Evolutionary conservation across 2,329 filamentous ascomycete species (phyloP), one percentile per base, ranked within the genome.

Genomic region (Neodidymelliopsis sp.): DNA sequence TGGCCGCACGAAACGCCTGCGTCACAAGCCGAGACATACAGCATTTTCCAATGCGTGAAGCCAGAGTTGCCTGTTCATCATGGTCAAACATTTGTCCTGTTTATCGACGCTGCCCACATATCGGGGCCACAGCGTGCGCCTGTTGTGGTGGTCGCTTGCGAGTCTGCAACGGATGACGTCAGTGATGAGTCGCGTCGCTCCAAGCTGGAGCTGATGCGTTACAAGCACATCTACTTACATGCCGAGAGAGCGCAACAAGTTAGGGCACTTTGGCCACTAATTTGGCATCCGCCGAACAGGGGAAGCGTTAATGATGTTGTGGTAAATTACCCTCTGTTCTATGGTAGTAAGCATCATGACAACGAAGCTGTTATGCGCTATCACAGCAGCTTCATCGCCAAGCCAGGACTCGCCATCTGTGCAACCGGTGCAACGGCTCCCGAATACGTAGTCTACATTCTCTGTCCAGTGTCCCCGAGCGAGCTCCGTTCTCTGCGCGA

Each of bases 1-100:
- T 54, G 46, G 45, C 46, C 45, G 10, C 31, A 38, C 31, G 31
- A 30, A 25, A 37, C 37, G 13, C 46, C 46, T 22, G 46, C 46
- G 6, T 49, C 46, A 13, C 38, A 49, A 33, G 38, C 38, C 16
- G 38, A 49, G 20, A 38, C 38, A 1, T 49, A 49, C 37, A 37
- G 13, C 16, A 35, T 49, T 2, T 49, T 49, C 13, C 46, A 42
- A 20, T 37, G 38, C 12, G 38, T 41, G 3, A 41, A 33, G 13
- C 38, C 38, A 41, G 38, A 41, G 13, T 11, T 12, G 5, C 38
- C 38, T 2, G 19, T 41, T 11, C 20, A 8, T 19, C 6, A 19
- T 3, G 38, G 38, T n/a, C 38, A 41, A 12, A 33, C 38, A 4
- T 41, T 41, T 11, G 38, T 33, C 28, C 18, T 41, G 38, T 41